Evolutionary conservation across 2,329 filamentous ascomycete genomes (phyloP).

Genomic region (Lachnum nothofagi): DNA sequence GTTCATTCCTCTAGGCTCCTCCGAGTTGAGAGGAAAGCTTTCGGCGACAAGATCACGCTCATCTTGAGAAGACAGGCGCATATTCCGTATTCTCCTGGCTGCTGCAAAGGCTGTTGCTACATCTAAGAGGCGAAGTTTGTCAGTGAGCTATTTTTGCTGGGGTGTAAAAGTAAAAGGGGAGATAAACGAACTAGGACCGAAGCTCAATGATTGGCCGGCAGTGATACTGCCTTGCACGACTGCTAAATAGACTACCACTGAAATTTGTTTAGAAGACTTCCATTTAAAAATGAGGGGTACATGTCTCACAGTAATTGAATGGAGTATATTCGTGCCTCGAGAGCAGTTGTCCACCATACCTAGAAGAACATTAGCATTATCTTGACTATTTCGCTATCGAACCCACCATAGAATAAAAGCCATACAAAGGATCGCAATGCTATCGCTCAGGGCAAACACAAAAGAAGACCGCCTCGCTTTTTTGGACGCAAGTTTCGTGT

Average conservation of each 20-base stretch:
- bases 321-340: constrained; percentile 35
- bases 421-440: constrained; percentile 52
- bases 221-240: constrained; percentile 47
- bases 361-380: constrained; percentile 3
- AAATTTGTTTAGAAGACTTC: too few species aligned
- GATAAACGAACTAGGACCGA: constrained; percentile 35
- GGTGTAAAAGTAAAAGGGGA: constrained; percentile 10
- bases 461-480: constrained; percentile 44
- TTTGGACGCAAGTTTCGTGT: constrained; percentile 42
- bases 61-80: constrained; percentile 13
- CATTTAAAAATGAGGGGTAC: too few species aligned
- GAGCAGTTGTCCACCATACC: constrained; percentile 40
- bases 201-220: constrained; percentile 48
- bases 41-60: background rate
- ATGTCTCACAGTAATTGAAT: constrained; percentile 33
- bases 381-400: background rate
- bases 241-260: constrained; percentile 48
- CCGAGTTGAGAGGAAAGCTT: constrained; percentile 2
- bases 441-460: constrained; percentile 49
- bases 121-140: constrained; percentile 31
- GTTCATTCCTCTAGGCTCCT: constrained; percentile 8
- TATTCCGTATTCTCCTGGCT: constrained; percentile 52
- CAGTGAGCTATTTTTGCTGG: background rate
- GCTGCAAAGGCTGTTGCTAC: constrained; percentile 52
- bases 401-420: constrained; percentile 53